Evolutionary conservation across 805 yeast species (phyloP).

Genomic region (Lachancea meyersii): DNA sequence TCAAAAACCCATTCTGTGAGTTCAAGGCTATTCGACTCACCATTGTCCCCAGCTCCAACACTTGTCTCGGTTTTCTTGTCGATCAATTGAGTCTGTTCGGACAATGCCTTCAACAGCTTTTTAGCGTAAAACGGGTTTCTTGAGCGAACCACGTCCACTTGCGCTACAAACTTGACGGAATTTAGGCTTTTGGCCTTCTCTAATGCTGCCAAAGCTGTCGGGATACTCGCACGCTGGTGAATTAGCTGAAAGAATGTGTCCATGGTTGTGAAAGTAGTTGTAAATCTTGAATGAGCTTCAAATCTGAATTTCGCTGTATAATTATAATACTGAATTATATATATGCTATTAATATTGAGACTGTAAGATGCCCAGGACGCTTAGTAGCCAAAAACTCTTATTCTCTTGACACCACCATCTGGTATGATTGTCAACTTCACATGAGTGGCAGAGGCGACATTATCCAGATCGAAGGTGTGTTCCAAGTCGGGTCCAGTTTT

Average conservation of each 20-base stretch:
- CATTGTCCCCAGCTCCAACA: background rate
- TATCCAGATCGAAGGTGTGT: constrained; percentile 44
- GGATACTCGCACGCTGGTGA: constrained; percentile 5
- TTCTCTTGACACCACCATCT: constrained; percentile 93
- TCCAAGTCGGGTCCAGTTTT: constrained; percentile 83
- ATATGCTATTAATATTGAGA: too few relatives aligned
- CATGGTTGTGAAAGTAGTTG: too few relatives aligned
- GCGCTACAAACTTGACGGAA: constrained; percentile 12
- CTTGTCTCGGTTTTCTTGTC: constrained; percentile 17
- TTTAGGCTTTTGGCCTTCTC: background rate
- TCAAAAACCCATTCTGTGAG: constrained; percentile 31
- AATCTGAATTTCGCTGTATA: too few relatives aligned
- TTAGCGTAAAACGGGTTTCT: constrained; percentile 50
- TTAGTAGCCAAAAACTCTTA: constrained; percentile 65
- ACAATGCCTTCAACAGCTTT: constrained; percentile 38
- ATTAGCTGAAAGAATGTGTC: background rate
- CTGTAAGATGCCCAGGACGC: too few relatives aligned
- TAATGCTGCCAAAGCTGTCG: background rate
- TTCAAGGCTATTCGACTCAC: constrained; percentile 4
- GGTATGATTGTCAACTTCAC: constrained; percentile 81
- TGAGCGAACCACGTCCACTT: constrained; percentile 17
- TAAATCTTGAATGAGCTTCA: too few relatives aligned
- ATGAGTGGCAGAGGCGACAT: constrained; percentile 49
- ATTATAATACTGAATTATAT: too few relatives aligned
- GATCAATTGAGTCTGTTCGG: constrained; percentile 32